Percentiles rank a stretch among this genome's conserved stretches.
Conservation (phyloP, 768 basidiomycete genomes). For the Tricholoma furcatifolium region DNA sequence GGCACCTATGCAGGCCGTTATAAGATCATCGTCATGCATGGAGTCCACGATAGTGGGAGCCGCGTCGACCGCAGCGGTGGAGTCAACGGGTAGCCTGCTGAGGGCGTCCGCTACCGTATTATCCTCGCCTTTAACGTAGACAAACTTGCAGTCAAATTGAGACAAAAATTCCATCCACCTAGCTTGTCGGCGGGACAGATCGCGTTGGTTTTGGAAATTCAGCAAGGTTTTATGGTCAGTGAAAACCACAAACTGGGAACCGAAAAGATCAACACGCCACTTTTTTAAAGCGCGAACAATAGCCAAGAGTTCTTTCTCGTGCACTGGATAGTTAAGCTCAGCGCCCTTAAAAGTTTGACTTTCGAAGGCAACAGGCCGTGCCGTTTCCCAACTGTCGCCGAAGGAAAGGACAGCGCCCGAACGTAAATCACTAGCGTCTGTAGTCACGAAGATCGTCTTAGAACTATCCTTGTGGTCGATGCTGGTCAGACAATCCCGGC, state of each 20-base stretch:
- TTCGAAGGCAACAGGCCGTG: slow-evolving; percentile 9
- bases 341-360: slow-evolving; percentile 5
- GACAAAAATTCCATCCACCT: slow-evolving; percentile 33
- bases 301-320: slow-evolving; percentile 34
- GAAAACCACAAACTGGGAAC: slow-evolving; percentile 23
- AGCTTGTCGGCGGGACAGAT: slow-evolving; percentile 27
- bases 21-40: too few relatives aligned
- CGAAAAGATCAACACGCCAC: slow-evolving; percentile 25
- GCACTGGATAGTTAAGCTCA: slow-evolving; percentile 14
- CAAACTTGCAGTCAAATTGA: slow-evolving; percentile 31
- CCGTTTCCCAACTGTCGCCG: slow-evolving; percentile 2
- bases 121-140: slow-evolving; percentile 31
- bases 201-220: slow-evolving; percentile 26
- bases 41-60: neutral
- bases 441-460: slow-evolving; percentile 29
- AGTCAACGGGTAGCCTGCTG: slow-evolving; percentile 14
- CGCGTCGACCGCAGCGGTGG: neutral
- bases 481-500: slow-evolving; percentile 20
- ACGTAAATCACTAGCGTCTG: slow-evolving; percentile 18
- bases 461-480: slow-evolving; percentile 27
- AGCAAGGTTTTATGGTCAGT: slow-evolving; percentile 37
- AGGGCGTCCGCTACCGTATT: slow-evolving; percentile 36
- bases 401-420: neutral
- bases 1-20: too few relatives aligned
- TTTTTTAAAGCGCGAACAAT: slow-evolving; percentile 30